Evolutionary conservation across 805 yeast genomes (phyloP).

Genomic region (Zygoascus bituminiphila): DNA sequence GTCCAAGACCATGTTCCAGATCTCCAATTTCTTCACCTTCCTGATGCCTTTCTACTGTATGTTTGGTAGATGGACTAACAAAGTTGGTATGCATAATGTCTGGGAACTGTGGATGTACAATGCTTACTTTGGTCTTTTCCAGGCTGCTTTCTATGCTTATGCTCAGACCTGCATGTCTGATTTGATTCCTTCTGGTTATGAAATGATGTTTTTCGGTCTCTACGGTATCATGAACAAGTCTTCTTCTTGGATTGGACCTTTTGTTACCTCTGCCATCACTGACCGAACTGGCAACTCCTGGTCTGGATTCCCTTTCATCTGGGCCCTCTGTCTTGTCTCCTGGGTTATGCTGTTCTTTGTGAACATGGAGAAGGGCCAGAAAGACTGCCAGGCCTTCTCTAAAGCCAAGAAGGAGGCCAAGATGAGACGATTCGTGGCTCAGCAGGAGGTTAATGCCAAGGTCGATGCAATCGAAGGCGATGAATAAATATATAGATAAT

Average conservation of each 20-base stretch:
- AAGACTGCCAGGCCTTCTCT: conserved; percentile 6
- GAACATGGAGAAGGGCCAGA: conserved; percentile 9
- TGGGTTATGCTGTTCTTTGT: conserved; percentile 12
- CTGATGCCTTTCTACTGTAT: conserved; percentile 14
- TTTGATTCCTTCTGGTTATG: conserved; percentile 12
- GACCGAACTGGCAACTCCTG: conserved; percentile 9
- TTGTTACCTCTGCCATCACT: conserved; percentile 14
- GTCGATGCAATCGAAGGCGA: background rate
- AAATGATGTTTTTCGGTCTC: conserved; percentile 13
- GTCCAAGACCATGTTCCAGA: conserved; percentile 14
- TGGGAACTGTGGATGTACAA: conserved; percentile 16
- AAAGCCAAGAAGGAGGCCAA: conserved; percentile 7
- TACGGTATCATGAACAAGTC: conserved; percentile 14
- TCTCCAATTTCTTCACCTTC: conserved; percentile 12
- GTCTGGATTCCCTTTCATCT: conserved; percentile 14
- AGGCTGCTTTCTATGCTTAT: conserved; percentile 14
- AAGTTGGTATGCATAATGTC: conserved; percentile 12
- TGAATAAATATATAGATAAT: too few relatives aligned
- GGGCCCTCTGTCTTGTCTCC: conserved; percentile 11
- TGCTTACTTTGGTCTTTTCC: conserved; percentile 11
- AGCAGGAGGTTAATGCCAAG: conserved; percentile 1
- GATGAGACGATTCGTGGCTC: background rate
- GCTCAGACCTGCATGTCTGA: conserved; percentile 15
- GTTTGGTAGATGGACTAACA: conserved; percentile 13
- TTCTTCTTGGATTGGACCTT: conserved; percentile 15